Conservation (phyloP, 2,329 filamentous ascomycete genomes). For the Phialemoniopsis sp. region DNA sequence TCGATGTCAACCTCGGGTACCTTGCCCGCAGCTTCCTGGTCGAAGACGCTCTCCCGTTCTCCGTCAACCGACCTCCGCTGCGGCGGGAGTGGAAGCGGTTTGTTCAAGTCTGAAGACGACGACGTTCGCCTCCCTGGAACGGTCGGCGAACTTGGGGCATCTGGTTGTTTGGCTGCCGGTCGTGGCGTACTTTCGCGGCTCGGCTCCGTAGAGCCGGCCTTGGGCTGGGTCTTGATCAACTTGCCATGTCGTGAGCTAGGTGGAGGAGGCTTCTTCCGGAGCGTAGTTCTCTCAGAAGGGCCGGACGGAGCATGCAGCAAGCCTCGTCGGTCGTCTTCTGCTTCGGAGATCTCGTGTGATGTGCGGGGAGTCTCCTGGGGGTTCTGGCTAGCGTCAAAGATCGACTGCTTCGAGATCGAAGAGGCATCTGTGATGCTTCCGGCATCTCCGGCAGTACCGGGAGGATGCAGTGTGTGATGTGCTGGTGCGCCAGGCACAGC, state of each 20-base stretch:
- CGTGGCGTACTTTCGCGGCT: constrained; percentile 13
- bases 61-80: constrained; percentile 40
- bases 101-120: constrained; percentile 50
- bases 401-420: constrained; percentile 54
- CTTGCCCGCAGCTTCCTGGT: constrained; percentile 49
- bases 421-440: constrained; percentile 55
- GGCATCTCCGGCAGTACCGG: constrained; percentile 24
- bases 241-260: constrained; percentile 77
- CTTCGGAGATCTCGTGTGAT: constrained; percentile 52
- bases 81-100: constrained; percentile 56
- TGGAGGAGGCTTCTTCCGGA: constrained; percentile 62
- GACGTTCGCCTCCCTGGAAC: constrained; percentile 13
- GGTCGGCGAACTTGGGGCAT: constrained; percentile 15
- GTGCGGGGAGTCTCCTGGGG: constrained; percentile 49
- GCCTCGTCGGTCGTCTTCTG: constrained; percentile 36
- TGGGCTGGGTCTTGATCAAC: constrained; percentile 53
- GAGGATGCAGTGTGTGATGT: constrained; percentile 14
- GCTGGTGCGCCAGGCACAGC: constrained; percentile 18
- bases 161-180: constrained; percentile 14
- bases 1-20: constrained; percentile 34
- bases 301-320: constrained; percentile 9
- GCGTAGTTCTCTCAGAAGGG: constrained; percentile 10
- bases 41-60: constrained; percentile 46
- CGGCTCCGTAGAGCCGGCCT: constrained; percentile 28
- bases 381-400: constrained; percentile 37